These are phyloP conservation scores for Ganoderma lucidum DNA, from an alignment of 1,284 basidiomycete species.

Conservation along the genomic window DNA sequence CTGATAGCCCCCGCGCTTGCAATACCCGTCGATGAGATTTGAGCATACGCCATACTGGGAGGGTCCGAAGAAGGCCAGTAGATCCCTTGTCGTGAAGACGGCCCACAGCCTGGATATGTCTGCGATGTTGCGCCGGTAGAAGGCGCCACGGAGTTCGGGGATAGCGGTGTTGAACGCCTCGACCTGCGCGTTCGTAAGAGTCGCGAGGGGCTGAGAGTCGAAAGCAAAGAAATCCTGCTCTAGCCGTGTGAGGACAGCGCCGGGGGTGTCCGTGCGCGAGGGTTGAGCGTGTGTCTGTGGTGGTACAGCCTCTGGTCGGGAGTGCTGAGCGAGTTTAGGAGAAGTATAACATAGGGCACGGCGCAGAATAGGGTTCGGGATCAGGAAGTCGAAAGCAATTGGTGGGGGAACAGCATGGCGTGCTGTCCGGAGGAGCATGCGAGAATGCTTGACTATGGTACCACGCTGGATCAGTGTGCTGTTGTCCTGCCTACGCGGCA, in stretches of 20 bases:
- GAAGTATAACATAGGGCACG: slow-evolving; percentile 6
- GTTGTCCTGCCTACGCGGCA: background rate
- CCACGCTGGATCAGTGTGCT: background rate
- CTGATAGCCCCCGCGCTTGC: background rate
- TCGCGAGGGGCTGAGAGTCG: slow-evolving; percentile 17
- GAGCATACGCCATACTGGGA: slow-evolving; percentile 51
- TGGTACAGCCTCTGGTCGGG: background rate
- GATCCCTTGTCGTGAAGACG: slow-evolving; percentile 50
- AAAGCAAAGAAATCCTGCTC: slow-evolving; percentile 20
- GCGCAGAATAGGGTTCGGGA: slow-evolving; percentile 28
- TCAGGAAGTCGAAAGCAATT: slow-evolving; percentile 39
- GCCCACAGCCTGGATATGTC: slow-evolving; percentile 51
- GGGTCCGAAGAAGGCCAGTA: slow-evolving; percentile 52
- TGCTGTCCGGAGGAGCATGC: slow-evolving; percentile 32
- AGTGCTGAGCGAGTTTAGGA: background rate
- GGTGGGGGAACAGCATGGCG: slow-evolving; percentile 28
- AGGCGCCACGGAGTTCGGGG: slow-evolving; percentile 23
- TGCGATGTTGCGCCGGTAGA: slow-evolving; percentile 27
- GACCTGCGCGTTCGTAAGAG: slow-evolving; percentile 24
- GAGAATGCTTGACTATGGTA: background rate
- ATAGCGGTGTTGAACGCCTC: slow-evolving; percentile 33
- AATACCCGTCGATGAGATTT: slow-evolving; percentile 44
- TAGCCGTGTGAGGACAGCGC: slow-evolving; percentile 20
- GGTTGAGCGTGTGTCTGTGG: slow-evolving; percentile 4
- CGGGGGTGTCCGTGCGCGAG: slow-evolving; percentile 16